Percentiles rank a stretch among this genome's conserved stretches.
Conservation (phyloP, 2,329 filamentous ascomycete species). For the Alternaria atra region DNA sequence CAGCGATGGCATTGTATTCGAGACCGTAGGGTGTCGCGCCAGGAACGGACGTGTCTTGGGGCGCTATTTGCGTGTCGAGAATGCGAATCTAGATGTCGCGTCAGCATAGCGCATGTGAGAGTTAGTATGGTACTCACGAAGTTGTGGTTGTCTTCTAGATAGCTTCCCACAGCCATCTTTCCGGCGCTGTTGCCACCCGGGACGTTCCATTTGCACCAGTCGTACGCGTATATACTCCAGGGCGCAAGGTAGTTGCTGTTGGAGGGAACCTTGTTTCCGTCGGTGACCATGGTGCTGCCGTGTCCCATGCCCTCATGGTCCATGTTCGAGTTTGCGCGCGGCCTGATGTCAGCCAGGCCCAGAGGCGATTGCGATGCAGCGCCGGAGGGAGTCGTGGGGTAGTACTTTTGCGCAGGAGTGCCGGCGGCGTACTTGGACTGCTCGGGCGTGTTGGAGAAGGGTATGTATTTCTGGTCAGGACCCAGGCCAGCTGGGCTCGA, state of each 20-base stretch:
- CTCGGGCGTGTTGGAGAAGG: conserved; percentile 71
- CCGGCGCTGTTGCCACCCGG: conserved; percentile 75
- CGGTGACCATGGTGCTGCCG: conserved; percentile 65
- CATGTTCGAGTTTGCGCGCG: conserved; percentile 82
- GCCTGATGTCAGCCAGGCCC: conserved; percentile 89
- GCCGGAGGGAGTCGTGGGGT: conserved; percentile 60
- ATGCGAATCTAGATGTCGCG: conserved; percentile 82
- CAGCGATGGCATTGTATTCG: conserved; percentile 92
- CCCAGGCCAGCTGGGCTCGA: conserved; percentile 78
- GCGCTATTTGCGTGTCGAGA: conserved; percentile 82
- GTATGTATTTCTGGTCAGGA: conserved; percentile 68
- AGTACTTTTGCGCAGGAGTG: conserved; percentile 67
- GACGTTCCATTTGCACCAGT: conserved; percentile 99
- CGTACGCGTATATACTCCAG: conserved; percentile 95
- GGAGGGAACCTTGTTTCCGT: conserved; percentile 70
- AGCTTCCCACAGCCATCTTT: conserved; percentile 94
- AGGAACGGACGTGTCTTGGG: conserved; percentile 72
- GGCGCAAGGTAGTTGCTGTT: conserved; percentile 94
- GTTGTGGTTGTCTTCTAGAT: conserved; percentile 97
- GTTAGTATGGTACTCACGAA: conserved; percentile 71
- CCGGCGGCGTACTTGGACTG: conserved; percentile 57
- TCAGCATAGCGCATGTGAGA: conserved; percentile 14
- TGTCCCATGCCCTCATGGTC: conserved; percentile 74
- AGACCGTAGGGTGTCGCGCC: conserved; percentile 78
- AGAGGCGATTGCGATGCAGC: conserved; percentile 84